Base-by-base conservation (phyloP, 176 grass and related monocot species). In the Cocos nucifera region DNA sequence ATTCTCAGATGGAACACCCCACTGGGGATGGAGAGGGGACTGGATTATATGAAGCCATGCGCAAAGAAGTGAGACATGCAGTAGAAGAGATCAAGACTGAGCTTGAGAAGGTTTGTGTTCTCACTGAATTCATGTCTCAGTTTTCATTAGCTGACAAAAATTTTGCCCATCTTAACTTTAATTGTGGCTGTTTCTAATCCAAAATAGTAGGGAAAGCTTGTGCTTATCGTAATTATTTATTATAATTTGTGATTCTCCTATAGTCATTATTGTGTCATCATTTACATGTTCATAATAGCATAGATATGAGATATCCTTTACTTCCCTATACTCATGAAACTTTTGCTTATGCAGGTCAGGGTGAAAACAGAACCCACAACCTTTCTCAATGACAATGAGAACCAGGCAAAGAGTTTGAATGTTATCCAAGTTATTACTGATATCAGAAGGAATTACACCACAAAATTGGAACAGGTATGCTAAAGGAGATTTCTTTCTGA, bases 401-500 rank as follows among this genome's bases (percentile, higher is more conserved):
- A 57, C 23, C 71, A 92, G 67, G 79, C 87, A 54, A 82, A 68
- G 24, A 68, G 53, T 39, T 68, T 51, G 15, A 28, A 68, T 35
- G 65, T 56, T 68, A 25, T 79, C 16, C 76, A 92, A 64, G 84
- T 88, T 73, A 92, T 98, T 71, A 65, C 77, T 54, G 88, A 92
- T 19, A 77, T 98, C 23, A 71, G 82, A 80, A 88, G 84, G 74
- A 92, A 55, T 39, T 98, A 92, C 67, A 88, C 78, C 18, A 89
- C 64, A 80, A 98, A 89, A 83, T 65, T 98, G 69, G 93, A 92
- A 83, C 84, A 98, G 93, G 93, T 85, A 71, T 59, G 65, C 22
- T 56, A 54, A 17, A 19, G 35, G 35, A 44, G 35, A 44, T 12
- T 44, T 2, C 35, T 44, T 44, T 44, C 10, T 14, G 10, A 44